phyloP scores from a whole-genome alignment of 176 grass and related monocot species.

The Ananas comosus region DNA sequence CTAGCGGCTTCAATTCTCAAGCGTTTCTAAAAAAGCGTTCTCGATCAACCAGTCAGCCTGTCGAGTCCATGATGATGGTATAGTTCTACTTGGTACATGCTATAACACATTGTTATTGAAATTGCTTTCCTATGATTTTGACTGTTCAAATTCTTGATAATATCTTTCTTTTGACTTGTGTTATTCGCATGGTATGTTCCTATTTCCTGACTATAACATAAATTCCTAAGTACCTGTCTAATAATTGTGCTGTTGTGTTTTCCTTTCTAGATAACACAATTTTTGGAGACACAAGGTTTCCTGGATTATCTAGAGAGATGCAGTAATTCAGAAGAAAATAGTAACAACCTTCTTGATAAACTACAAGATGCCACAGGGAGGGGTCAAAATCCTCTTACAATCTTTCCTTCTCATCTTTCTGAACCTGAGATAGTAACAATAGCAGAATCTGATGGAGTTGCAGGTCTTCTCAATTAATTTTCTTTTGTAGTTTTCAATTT shows the following conservation, averaged over 20 bases:
- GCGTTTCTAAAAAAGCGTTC: slow-evolving; percentile 98
- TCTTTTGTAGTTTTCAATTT: neutral
- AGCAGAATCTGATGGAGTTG: slow-evolving; percentile 61
- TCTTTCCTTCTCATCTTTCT: slow-evolving; percentile 69
- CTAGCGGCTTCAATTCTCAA: slow-evolving; percentile 95
- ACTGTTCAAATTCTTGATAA: neutral
- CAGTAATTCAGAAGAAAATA: slow-evolving; percentile 67
- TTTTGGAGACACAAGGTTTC: slow-evolving; percentile 98
- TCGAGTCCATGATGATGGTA: slow-evolving; percentile 98
- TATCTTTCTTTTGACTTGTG: neutral
- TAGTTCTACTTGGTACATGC: slow-evolving; percentile 17
- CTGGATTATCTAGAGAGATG: slow-evolving; percentile 99
- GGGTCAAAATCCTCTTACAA: slow-evolving; percentile 69
- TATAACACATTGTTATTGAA: neutral
- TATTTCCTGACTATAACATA: neutral
- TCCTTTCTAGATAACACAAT: slow-evolving; percentile 80
- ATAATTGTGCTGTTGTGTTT: slow-evolving; percentile 22
- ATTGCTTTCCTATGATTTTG: neutral
- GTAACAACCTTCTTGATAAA: slow-evolving; percentile 89
- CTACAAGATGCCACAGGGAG: slow-evolving; percentile 94
- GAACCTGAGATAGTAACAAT: slow-evolving; percentile 93
- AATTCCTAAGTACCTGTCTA: neutral
- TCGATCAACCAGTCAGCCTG: slow-evolving; percentile 65
- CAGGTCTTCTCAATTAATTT: slow-evolving; percentile 34
- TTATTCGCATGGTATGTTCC: too few species aligned